phyloP scores from a whole-genome alignment of 1,139 yeast genomes.

The Hemisphaericaspora subhashii region DNA sequence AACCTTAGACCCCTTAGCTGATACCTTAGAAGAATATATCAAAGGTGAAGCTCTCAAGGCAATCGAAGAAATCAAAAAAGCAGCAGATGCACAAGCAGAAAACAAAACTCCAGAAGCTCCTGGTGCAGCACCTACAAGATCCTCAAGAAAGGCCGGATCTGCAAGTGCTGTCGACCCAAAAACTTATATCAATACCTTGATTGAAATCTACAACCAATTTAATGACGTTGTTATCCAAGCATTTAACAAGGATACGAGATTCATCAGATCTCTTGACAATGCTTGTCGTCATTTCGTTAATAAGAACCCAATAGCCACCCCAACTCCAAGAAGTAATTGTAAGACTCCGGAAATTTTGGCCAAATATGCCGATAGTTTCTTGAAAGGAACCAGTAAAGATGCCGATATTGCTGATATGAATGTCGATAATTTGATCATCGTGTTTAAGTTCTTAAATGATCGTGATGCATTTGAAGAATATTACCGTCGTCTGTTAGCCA shows the following conservation, averaged over 20 bases:
- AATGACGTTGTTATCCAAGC: conserved; percentile 66
- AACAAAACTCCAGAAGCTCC: conserved; percentile 22
- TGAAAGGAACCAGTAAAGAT: conserved; percentile 74
- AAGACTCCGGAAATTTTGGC: conserved; percentile 92
- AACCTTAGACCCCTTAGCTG: conserved; percentile 77
- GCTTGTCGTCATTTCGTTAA: conserved; percentile 89
- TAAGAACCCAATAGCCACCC: conserved; percentile 75
- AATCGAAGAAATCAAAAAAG: conserved; percentile 59
- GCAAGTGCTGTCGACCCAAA: conserved; percentile 63
- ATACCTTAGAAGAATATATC: conserved; percentile 71
- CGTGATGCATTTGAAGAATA: conserved; percentile 94
- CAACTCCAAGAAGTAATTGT: conserved; percentile 48
- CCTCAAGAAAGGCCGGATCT: conserved; percentile 23
- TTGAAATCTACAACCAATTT: conserved; percentile 68
- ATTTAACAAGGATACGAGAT: conserved; percentile 73
- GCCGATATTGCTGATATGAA: conserved; percentile 73
- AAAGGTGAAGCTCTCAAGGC: conserved; percentile 71
- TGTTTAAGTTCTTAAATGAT: conserved; percentile 87
- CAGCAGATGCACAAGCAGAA: conserved; percentile 45
- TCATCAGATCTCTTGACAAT: conserved; percentile 84
- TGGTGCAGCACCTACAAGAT: conserved; percentile 17
- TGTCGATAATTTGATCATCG: conserved; percentile 78
- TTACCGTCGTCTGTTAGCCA: conserved; percentile 86
- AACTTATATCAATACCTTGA: conserved; percentile 73
- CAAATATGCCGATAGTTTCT: conserved; percentile 78